A percentile compares a stretch with the other conserved stretches of the same genome.
These are phyloP conservation scores for Raffaelea arxii DNA, from an alignment of 2,329 filamentous ascomycete genomes.

Conservation along the genomic window DNA sequence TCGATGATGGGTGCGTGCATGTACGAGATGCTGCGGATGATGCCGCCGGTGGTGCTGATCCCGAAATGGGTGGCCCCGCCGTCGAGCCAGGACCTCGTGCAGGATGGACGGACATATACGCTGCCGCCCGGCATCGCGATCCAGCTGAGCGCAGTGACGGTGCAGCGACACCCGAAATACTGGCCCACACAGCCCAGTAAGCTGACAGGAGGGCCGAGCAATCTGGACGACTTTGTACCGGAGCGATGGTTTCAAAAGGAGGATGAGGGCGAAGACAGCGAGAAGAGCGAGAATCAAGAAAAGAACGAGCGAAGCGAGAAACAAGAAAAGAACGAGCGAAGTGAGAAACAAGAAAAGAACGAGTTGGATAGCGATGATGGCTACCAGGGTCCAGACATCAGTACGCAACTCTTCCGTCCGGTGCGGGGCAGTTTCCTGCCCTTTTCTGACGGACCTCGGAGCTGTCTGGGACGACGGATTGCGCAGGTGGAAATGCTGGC, in stretches of 20 bases:
- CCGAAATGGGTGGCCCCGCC: constrained; percentile 51
- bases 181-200: constrained; percentile 52
- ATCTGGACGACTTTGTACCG: constrained; percentile 60
- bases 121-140: constrained; percentile 49
- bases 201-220: constrained; percentile 32
- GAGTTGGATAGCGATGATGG: constrained; percentile 42
- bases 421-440: constrained; percentile 46
- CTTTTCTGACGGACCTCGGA: constrained; percentile 48
- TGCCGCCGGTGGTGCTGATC: constrained; percentile 62
- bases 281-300: no score
- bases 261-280: constrained; percentile 8
- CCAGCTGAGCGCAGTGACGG: constrained; percentile 42
- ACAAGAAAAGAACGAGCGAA: no score
- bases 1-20: constrained; percentile 65
- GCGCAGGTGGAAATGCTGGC: constrained; percentile 51
- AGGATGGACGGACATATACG: constrained; percentile 45
- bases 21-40: constrained; percentile 66
- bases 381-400: constrained; percentile 50
- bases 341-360: constrained; percentile 16
- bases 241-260: constrained; percentile 57
- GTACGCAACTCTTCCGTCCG: constrained; percentile 50
- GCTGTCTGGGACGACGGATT: constrained; percentile 48
- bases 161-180: constrained; percentile 60
- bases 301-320: no score
- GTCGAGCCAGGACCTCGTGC: constrained; percentile 44